These are phyloP conservation scores for Agrocybe praecox DNA, from an alignment of 768 basidiomycete genomes.

Conservation along the genomic window DNA sequence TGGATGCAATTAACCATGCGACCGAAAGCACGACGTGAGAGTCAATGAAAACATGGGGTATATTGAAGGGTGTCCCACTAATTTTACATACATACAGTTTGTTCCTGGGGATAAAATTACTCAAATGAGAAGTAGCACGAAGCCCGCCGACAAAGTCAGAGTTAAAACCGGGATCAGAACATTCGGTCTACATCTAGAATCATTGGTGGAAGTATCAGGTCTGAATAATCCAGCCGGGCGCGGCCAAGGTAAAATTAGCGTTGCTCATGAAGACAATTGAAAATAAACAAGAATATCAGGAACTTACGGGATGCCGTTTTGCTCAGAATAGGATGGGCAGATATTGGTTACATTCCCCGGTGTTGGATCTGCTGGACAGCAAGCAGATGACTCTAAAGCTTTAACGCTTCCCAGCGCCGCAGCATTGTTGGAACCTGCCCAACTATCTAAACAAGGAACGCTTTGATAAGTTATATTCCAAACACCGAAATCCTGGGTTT, in stretches of 20 bases:
- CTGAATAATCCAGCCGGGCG: constrained; percentile 21
- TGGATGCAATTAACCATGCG: neutral
- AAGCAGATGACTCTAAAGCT: constrained; percentile 56
- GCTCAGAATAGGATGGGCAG: constrained; percentile 74
- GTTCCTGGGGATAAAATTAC: constrained; percentile 10
- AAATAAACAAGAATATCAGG: neutral
- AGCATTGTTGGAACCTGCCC: constrained; percentile 62
- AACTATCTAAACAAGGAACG: constrained; percentile 61
- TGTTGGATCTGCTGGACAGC: constrained; percentile 73
- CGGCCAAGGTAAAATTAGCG: constrained; percentile 3
- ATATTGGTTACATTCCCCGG: constrained; percentile 49
- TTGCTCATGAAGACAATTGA: neutral
- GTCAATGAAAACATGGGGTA: neutral
- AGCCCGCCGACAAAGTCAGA: neutral
- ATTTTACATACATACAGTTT: neutral
- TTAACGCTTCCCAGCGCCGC: constrained; percentile 71
- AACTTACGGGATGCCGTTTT: constrained; percentile 64
- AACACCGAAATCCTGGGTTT: constrained; percentile 74
- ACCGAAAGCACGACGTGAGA: neutral
- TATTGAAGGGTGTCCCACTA: constrained; percentile 1
- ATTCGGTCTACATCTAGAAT: neutral
- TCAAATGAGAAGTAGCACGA: neutral
- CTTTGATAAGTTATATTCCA: constrained; percentile 80
- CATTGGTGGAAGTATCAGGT: constrained; percentile 35
- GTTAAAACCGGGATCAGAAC: neutral